Base-by-base conservation (phyloP, 257 asterid genomes). In the Capsicum chinense region DNA sequence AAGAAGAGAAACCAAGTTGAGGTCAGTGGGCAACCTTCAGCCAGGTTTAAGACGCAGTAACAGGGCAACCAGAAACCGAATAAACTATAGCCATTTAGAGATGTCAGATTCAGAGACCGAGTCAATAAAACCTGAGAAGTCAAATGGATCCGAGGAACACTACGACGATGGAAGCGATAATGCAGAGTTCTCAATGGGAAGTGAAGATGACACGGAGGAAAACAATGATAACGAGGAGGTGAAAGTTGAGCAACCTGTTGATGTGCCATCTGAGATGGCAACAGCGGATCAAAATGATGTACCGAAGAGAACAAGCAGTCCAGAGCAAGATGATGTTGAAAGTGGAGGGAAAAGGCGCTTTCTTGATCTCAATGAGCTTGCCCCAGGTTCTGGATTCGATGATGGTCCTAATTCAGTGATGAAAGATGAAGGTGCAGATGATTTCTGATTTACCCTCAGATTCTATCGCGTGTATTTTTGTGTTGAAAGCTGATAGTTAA, bases 291-390 rank as follows among this genome's bases (percentile, higher is more conserved):
- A 86, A 56, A 74, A 50, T 37, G 82, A 81, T 81, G 86, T 60
- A 1, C 91, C 79, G 1, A 92, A 91, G 76, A 85, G 82, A 84
- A 79, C 86, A 10, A 87, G 82, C 50, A 86, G 87, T 56, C 89
- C 88, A 56, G 88, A 69, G 69, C 81, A 91, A 85, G 94, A 86
- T 66, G 91, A 89, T 85, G 90, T 59, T 73, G 93, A 85, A 10
- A 91, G 91, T 42, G 90, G 83, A 8, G 79, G 79, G 78, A 90
- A 90, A 87, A 87, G 93, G 84, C 98, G 84, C 14, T 95, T 93
- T 89, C 98, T 95, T 89, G 99, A 95, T 89, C 87, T 95, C 19
- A 95, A 95, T 19, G 92, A 95, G 90, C 98, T 95, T 19, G 99
- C 98, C 66, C 99, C 98, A 2, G 95, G 97, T 83, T 89, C 97